Percentiles rank a stretch among this genome's conserved stretches.
Evolutionary conservation across 202 grass and related monocot species (phyloP).

Genomic region (Panicum virgatum): DNA sequence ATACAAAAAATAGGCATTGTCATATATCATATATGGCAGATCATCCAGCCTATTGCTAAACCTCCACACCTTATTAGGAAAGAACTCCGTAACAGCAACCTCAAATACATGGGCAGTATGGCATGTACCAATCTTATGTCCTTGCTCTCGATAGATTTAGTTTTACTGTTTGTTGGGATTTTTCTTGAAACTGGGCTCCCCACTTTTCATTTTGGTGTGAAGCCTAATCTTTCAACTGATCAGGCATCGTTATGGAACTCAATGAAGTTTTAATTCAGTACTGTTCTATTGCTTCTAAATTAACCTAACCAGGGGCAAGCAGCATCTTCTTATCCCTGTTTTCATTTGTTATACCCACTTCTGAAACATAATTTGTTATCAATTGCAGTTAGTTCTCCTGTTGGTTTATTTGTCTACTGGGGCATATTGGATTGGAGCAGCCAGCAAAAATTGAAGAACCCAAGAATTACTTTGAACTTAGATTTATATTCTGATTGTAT

Average conservation of each 20-base stretch:
- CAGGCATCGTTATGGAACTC: background rate
- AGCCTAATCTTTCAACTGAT: background rate
- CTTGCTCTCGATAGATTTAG: background rate
- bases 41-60: background rate
- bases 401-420: slow-evolving; percentile 1
- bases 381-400: slow-evolving; percentile 25
- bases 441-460: background rate
- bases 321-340: background rate
- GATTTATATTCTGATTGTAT: slow-evolving; percentile 27
- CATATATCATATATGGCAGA: background rate
- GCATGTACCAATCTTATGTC: background rate
- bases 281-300: background rate
- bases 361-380: background rate
- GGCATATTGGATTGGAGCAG: background rate
- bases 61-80: background rate
- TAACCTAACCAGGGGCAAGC: background rate
- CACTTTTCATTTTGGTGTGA: background rate
- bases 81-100: background rate
- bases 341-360: background rate
- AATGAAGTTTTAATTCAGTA: background rate
- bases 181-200: background rate
- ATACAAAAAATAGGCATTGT: background rate
- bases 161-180: background rate
- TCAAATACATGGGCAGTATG: background rate
- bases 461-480: background rate